phyloP scores from a whole-genome alignment of 2,329 filamentous ascomycete species.

The Verticillium albo-atrum region DNA sequence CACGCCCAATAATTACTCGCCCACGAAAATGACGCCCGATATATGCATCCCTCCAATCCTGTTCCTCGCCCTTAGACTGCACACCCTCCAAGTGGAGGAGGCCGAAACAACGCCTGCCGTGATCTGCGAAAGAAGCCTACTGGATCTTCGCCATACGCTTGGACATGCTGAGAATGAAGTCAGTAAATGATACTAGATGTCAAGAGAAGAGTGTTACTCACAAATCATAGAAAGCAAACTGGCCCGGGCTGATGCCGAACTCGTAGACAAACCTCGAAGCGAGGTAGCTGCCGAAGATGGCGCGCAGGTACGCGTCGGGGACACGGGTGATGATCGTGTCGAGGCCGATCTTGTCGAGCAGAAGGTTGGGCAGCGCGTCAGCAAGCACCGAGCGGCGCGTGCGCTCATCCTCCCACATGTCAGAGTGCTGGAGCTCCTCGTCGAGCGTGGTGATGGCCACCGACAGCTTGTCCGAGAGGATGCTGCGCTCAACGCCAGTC shows the following conservation, averaged over 20 bases:
- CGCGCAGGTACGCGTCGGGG: constrained; percentile 84
- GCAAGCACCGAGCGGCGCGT: constrained; percentile 74
- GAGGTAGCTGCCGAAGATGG: constrained; percentile 94
- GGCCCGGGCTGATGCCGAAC: constrained; percentile 85
- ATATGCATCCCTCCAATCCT: neutral
- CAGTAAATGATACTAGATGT: neutral
- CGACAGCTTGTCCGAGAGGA: constrained; percentile 88
- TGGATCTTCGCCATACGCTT: constrained; percentile 53
- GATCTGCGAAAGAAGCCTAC: neutral
- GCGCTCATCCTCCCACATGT: constrained; percentile 80
- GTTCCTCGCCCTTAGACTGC: neutral
- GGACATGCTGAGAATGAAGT: constrained; percentile 51
- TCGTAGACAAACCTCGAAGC: constrained; percentile 96
- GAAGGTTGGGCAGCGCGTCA: constrained; percentile 79
- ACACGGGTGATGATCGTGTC: constrained; percentile 84
- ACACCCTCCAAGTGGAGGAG: neutral
- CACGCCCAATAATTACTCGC: neutral
- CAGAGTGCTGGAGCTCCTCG: constrained; percentile 90
- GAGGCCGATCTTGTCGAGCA: constrained; percentile 86
- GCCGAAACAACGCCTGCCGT: neutral
- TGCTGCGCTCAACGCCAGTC: constrained; percentile 73
- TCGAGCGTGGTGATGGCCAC: constrained; percentile 93
- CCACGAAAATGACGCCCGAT: neutral
- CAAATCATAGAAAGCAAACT: constrained; percentile 99
- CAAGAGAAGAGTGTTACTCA: constrained; percentile 43